A percentile compares a stretch with the other conserved stretches of the same genome.
phyloP scores from a whole-genome alignment of 805 yeast genomes.

The Lachancea sp. region DNA sequence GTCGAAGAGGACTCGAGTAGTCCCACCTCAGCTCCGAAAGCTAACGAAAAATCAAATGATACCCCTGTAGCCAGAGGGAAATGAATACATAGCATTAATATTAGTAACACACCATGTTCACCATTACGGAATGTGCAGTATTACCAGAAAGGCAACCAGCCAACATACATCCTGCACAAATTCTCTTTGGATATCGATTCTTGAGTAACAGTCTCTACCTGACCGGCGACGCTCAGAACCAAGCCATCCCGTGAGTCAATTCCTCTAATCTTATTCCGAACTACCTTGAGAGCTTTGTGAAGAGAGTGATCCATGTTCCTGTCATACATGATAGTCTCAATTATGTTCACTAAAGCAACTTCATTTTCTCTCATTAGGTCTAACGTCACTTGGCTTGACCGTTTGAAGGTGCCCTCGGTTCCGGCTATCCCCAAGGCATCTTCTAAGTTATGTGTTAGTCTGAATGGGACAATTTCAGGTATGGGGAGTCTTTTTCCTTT shows the following conservation, averaged over 20 bases:
- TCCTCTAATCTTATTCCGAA: conserved; percentile 79
- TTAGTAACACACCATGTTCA: not conserved
- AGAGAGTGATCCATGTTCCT: conserved; percentile 46
- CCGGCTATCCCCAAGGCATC: conserved; percentile 88
- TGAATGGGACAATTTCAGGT: conserved; percentile 93
- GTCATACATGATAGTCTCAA: conserved; percentile 89
- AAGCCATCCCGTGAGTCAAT: conserved; percentile 73
- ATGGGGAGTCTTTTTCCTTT: conserved; percentile 64
- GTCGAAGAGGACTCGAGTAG: not conserved
- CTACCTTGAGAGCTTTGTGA: conserved; percentile 61
- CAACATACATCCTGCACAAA: conserved; percentile 81
- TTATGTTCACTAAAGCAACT: conserved; percentile 75
- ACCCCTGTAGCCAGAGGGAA: too few relatives aligned
- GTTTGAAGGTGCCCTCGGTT: conserved; percentile 83
- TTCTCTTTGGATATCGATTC: conserved; percentile 70
- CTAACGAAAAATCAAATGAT: too few relatives aligned
- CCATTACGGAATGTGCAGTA: not conserved
- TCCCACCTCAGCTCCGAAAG: not conserved
- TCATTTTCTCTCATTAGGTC: conserved; percentile 69
- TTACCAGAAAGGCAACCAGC: conserved; percentile 79
- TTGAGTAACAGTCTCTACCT: conserved; percentile 81
- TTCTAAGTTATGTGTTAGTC: conserved; percentile 80
- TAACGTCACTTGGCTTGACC: conserved; percentile 78
- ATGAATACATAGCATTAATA: too few relatives aligned
- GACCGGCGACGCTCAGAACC: conserved; percentile 86